A percentile compares a stretch with the other conserved stretches of the same genome.
Conservation (phyloP, 2,329 filamentous ascomycete genomes). For the Trichoderma citrinoviride region DNA sequence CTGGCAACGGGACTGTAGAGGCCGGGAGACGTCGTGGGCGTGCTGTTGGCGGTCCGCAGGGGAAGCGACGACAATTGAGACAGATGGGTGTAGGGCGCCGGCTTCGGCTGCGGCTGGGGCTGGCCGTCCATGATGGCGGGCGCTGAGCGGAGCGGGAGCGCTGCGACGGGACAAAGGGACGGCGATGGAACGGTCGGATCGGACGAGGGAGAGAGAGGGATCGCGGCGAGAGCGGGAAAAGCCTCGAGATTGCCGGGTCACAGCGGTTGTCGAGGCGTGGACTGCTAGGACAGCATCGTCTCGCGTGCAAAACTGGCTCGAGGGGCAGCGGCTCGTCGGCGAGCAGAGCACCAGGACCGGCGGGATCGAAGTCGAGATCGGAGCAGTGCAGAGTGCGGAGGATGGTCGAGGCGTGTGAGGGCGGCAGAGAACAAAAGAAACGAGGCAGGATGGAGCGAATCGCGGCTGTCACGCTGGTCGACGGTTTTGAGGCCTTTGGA, state of each 20-base stretch:
- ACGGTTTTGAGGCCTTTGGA: neutral
- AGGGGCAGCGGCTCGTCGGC: neutral
- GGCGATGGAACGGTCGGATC: neutral
- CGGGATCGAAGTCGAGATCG: neutral
- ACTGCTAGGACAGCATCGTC: conserved; percentile 15
- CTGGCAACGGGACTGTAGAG: conserved; percentile 56
- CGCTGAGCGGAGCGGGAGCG: neutral
- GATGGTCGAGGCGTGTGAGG: neutral
- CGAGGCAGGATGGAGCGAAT: neutral
- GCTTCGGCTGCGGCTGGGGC: conserved; percentile 20
- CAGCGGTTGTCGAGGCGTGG: conserved; percentile 15
- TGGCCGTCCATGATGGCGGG: conserved; percentile 21
- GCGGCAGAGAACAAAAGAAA: neutral
- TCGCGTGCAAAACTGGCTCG: conserved; percentile 6
- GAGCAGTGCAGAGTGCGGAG: neutral
- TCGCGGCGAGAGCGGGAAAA: neutral
- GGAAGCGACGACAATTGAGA: conserved; percentile 41
- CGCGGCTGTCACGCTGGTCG: neutral
- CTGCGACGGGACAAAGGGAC: neutral
- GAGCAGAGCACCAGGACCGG: neutral
- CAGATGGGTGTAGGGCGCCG: conserved; percentile 34
- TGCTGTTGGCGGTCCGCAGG: conserved; percentile 52
- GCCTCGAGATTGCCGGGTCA: conserved; percentile 17
- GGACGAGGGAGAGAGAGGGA: neutral
- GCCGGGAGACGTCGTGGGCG: conserved; percentile 59